Percentiles rank a stretch among this genome's conserved stretches.
phyloP scores from a whole-genome alignment of 2,329 filamentous ascomycete genomes.

The Xylaria sp. region DNA sequence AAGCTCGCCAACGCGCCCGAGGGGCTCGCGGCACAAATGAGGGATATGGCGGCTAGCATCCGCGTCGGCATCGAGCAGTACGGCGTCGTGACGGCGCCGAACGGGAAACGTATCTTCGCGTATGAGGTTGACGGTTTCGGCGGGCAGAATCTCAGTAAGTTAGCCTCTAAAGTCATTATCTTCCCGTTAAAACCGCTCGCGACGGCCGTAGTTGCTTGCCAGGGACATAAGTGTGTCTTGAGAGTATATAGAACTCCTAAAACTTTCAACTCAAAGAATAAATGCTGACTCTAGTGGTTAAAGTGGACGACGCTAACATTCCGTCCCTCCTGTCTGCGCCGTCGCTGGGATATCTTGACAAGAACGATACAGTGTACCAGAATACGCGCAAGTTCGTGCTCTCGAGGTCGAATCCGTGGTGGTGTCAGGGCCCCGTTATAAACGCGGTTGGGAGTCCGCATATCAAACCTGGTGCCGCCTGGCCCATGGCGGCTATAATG shows the following conservation, averaged over 20 bases:
- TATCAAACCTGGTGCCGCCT: conserved; percentile 65
- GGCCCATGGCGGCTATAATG: conserved; percentile 63
- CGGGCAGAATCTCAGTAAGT: conserved; percentile 63
- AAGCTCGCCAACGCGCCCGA: conserved; percentile 46
- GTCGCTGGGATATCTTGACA: conserved; percentile 64
- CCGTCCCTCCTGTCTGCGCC: conserved; percentile 70
- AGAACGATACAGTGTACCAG: conserved; percentile 70
- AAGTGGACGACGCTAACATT: conserved; percentile 77
- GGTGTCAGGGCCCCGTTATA: conserved; percentile 68
- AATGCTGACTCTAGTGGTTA: too few relatives aligned
- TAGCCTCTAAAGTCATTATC: too few relatives aligned
- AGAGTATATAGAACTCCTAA: too few relatives aligned
- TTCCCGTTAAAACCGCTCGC: too few relatives aligned
- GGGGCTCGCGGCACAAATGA: conserved; percentile 61
- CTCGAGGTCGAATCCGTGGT: conserved; percentile 79
- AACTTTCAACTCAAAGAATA: too few relatives aligned
- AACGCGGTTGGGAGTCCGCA: conserved; percentile 73
- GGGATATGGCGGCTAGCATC: conserved; percentile 65
- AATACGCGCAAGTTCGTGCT: conserved; percentile 83
- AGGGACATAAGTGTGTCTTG: too few relatives aligned
- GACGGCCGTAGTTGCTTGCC: too few relatives aligned
- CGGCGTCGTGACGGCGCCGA: conserved; percentile 61
- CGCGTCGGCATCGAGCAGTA: conserved; percentile 71
- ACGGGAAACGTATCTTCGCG: conserved; percentile 65
- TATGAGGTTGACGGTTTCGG: conserved; percentile 81